Evolutionary conservation across 164 flowering plant genomes (phyloP), one percentile per base, ranked within the genome.

Genomic region (Vitis rotundifolia): DNA sequence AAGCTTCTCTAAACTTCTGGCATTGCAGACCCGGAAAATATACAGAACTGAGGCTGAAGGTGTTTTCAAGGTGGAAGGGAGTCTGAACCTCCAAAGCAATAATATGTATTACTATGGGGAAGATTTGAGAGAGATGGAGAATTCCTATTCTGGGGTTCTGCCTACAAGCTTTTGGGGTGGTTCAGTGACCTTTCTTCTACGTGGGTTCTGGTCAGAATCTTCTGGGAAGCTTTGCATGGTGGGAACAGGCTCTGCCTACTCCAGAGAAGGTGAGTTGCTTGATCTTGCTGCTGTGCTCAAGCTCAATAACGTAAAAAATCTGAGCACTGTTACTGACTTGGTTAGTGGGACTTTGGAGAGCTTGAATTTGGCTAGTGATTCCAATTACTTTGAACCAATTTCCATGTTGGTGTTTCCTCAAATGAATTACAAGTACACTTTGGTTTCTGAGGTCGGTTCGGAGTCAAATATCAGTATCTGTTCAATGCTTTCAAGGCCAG

Each of bases 211-310:
- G 86, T 72, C 81, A 3, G 78, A 68, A 18, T 44, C 69, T 3
- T 57, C 78, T 28, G 79, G 84, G 68, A 76, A 61, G 69, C 76
- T 85, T 13, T 87, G 88, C 70, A 75, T 83, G 88, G 81, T 85
- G 9, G 90, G 90, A 63, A 69, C 77, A 3, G 79, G 80, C 18
- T 49, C 47, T 44, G 66, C 63, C n/a, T 59, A 51, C 12, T 63
- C 74, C 6, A 64, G 28, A 19, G 73, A 71, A 75, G 87, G 89
- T 78, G 72, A 77, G 8, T 3, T 28, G 3, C 61, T 80, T 53
- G 52, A 74, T 49, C 72, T 82, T 66, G 71, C 74, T 60, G 83
- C 69, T 55, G 82, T 82, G 37, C 71, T 89, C 11, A 86, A 80
- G 87, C 76, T 85, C 26, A 70, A 75, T 29, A 78, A 72, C 74